Conservation (phyloP, 2,329 filamentous ascomycete genomes). For the Colletotrichum tropicale region DNA sequence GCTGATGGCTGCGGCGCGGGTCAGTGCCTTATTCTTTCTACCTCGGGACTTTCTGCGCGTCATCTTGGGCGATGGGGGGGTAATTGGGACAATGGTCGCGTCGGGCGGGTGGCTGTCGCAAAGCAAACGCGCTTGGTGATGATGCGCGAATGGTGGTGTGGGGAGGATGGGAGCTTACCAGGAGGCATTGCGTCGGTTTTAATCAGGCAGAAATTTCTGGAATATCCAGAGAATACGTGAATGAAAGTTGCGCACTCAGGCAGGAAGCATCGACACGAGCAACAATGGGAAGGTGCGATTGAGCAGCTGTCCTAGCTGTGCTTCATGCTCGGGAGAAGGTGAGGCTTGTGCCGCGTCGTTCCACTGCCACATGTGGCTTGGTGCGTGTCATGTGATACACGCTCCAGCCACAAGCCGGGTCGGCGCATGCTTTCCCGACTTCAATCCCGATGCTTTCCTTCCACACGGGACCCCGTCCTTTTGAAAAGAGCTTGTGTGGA, state of each 20-base stretch:
- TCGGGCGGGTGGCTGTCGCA: background rate
- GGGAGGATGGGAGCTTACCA: constrained; percentile 1
- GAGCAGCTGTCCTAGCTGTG: background rate
- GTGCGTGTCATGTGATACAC: background rate
- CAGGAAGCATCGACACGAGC: constrained; percentile 1
- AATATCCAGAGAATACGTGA: background rate
- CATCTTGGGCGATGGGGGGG: background rate
- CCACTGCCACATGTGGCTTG: background rate
- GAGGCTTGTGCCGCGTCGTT: background rate
- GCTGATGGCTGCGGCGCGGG: constrained; percentile 35
- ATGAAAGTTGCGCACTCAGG: background rate
- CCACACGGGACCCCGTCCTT: background rate
- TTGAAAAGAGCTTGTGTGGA: constrained; percentile 8
- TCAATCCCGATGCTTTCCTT: background rate
- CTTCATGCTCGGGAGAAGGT: background rate
- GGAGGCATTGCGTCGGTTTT: constrained; percentile 14
- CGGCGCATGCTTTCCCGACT: constrained; percentile 6
- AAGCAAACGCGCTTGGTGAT: background rate
- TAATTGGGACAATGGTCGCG: background rate
- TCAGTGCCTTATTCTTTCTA: background rate
- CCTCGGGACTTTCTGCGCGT: background rate
- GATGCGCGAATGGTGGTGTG: background rate
- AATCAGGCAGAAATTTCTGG: background rate
- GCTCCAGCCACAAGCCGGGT: background rate
- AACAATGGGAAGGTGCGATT: background rate